These are phyloP conservation scores for Voacanga thouarsii DNA, from an alignment of 257 asterid genomes.

Conservation along the genomic window DNA sequence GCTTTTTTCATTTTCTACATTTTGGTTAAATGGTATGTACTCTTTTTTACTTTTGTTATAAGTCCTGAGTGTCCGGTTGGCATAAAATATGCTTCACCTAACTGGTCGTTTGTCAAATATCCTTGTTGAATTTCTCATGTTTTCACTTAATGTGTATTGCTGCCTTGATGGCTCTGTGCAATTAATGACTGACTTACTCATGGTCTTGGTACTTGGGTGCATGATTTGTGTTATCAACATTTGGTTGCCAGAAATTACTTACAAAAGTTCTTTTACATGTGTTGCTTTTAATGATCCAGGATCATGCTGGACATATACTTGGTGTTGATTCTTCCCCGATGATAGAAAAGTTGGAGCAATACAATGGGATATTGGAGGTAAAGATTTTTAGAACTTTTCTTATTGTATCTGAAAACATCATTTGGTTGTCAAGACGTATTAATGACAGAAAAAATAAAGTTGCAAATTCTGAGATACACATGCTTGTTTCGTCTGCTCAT, in stretches of 20 bases:
- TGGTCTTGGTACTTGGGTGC: background rate
- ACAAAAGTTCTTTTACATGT: background rate
- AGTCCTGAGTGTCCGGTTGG: background rate
- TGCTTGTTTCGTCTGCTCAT: background rate
- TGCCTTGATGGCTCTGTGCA: background rate
- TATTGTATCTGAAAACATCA: background rate
- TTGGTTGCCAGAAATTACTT: background rate
- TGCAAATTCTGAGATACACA: background rate
- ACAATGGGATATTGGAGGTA: slow-evolving; percentile 74
- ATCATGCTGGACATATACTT: slow-evolving; percentile 96
- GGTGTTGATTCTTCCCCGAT: slow-evolving; percentile 86
- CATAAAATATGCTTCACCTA: background rate
- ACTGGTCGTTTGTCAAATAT: background rate
- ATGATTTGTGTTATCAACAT: background rate
- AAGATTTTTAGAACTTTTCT: slow-evolving; percentile 2
- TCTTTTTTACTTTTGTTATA: background rate
- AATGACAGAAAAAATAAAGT: background rate
- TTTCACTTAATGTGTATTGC: background rate
- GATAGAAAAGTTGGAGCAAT: slow-evolving; percentile 83
- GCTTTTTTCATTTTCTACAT: background rate
- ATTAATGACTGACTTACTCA: background rate
- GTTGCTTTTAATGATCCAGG: slow-evolving; percentile 37
- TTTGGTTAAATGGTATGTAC: background rate
- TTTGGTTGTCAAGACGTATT: background rate
- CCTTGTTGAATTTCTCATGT: background rate